Percentiles rank a stretch among this genome's conserved stretches.
Evolutionary conservation across 805 yeast species (phyloP).

Genomic region (Wickerhamomyces chambardii): DNA sequence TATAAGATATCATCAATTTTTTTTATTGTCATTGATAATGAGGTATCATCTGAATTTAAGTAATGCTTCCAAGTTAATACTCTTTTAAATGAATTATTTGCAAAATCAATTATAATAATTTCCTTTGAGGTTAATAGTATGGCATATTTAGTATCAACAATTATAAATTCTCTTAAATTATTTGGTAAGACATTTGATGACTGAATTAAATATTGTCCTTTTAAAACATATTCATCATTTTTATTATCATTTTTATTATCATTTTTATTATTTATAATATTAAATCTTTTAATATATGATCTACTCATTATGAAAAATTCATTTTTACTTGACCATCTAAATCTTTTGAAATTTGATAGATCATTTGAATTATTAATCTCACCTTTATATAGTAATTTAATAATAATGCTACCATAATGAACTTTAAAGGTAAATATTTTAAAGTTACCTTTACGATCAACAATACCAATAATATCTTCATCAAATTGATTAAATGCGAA

Average conservation of each 20-base stretch:
- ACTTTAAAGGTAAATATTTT: too few relatives aligned
- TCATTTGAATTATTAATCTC: slow-evolving; percentile 29
- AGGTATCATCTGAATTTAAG: slow-evolving; percentile 43
- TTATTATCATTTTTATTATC: slow-evolving; percentile 21
- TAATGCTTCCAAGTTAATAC: slow-evolving; percentile 69
- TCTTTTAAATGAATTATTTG: slow-evolving; percentile 27
- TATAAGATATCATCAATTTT: slow-evolving; percentile 11
- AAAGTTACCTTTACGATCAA: too few relatives aligned
- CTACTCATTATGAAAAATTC: slow-evolving; percentile 30
- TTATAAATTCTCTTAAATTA: slow-evolving; percentile 31
- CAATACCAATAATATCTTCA: too few relatives aligned
- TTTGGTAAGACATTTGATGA: slow-evolving; percentile 30
- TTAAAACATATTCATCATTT: slow-evolving; percentile 8
- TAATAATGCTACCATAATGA: too few relatives aligned
- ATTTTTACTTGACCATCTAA: slow-evolving; percentile 32
- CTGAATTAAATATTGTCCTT: slow-evolving; percentile 37
- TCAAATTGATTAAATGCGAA: too few relatives aligned
- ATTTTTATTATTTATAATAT: too few relatives aligned
- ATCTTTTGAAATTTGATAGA: slow-evolving; percentile 44
- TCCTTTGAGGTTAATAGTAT: slow-evolving; percentile 62
- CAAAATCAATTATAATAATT: slow-evolving; percentile 39
- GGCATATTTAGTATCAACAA: slow-evolving; percentile 21
- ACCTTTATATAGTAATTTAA: too few relatives aligned
- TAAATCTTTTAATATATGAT: slow-evolving; percentile 28
- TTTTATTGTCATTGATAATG: slow-evolving; percentile 31